Evolutionary conservation across 2,329 filamentous ascomycete genomes (phyloP), one percentile per base, ranked within the genome.

Genomic region (Clonostachys rhizophaga): DNA sequence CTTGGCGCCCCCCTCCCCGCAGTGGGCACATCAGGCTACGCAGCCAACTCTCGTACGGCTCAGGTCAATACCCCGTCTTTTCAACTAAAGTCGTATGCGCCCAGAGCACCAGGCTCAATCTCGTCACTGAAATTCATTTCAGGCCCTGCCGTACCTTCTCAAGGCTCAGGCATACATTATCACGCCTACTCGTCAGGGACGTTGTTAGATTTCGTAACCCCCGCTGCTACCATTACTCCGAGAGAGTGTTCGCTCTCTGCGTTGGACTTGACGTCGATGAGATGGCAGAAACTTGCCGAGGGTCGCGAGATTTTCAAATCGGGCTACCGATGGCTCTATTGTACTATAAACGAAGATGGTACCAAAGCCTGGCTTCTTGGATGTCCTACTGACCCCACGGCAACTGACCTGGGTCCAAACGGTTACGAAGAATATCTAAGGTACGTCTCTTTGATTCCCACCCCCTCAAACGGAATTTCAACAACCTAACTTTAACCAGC

Each of bases 241-340:
- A 86, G 87, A 52, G 91, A 97, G 56, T 97, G 92, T 54, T 95
- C 91, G 17, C 68, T 99, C 18, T 96, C 91, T 0, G 89, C 91
- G 5, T 72, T 99, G 24, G 94, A 99, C 57, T 74, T 99, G 11
- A 86, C 87, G 49, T 86, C 88, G 1, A 70, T 97, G 44, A 85
- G 91, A 43, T 99, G 94, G 94, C 91, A 96, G 65, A 95, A 91
- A 62, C 76, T 99, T 16, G 94, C 92, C 2, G 92, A 96, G 59
- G 94, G 94, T 5, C 87, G 89, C 44, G 94, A 99, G 61, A 86
- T 99, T 34, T 99, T 96, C 69, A 88, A 88, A 55, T 75, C 84
- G 0, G 89, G 87, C n/a, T 97, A 94, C 64, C 83, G 92, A 50
- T 99, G 94, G 94, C 92, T 97, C 65, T 99, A 99, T 63, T 97